A percentile compares a stretch with the other conserved stretches of the same genome.
Evolutionary conservation across 2,329 filamentous ascomycete species (phyloP).

Genomic region (Lecanicillium sp.): DNA sequence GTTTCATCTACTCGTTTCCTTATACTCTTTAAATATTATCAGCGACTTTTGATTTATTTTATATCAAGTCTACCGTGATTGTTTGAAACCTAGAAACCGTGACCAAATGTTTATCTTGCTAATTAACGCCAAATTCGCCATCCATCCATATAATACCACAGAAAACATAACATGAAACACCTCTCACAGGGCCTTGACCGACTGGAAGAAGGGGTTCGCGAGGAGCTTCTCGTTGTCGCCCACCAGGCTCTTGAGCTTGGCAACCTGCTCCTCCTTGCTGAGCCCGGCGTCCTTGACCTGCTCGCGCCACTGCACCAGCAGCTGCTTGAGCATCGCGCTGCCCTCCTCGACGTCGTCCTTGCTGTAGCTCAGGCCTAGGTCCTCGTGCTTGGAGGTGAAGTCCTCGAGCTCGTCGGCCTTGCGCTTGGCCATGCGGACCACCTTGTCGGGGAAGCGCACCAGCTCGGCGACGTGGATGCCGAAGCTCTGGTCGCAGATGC

Average conservation of each 20-base stretch:
- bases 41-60: not conserved
- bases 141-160: not conserved
- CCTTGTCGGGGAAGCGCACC: conserved; percentile 92
- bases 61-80: not conserved
- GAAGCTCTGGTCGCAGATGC: conserved; percentile 95
- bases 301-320: conserved; percentile 80
- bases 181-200: conserved; percentile 47
- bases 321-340: conserved; percentile 74
- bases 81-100: not conserved
- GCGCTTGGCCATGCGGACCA: conserved; percentile 97
- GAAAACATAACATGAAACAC: not conserved
- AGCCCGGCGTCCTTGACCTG: conserved; percentile 55
- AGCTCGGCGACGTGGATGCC: conserved; percentile 97
- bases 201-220: conserved; percentile 65
- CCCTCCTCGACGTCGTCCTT: conserved; percentile 88
- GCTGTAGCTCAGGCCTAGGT: conserved; percentile 54
- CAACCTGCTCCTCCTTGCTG: conserved; percentile 70
- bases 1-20: conserved; percentile 1
- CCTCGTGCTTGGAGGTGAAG: conserved; percentile 75
- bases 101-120: not conserved
- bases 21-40: not conserved
- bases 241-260: conserved; percentile 73
- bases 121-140: conserved; percentile 9
- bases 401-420: conserved; percentile 98
- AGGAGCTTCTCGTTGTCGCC: conserved; percentile 60